A percentile compares a stretch with the other conserved stretches of the same genome.
phyloP scores from a whole-genome alignment of 225 moss, liverwort and hornwort genomes.

The Neckera pumila region DNA sequence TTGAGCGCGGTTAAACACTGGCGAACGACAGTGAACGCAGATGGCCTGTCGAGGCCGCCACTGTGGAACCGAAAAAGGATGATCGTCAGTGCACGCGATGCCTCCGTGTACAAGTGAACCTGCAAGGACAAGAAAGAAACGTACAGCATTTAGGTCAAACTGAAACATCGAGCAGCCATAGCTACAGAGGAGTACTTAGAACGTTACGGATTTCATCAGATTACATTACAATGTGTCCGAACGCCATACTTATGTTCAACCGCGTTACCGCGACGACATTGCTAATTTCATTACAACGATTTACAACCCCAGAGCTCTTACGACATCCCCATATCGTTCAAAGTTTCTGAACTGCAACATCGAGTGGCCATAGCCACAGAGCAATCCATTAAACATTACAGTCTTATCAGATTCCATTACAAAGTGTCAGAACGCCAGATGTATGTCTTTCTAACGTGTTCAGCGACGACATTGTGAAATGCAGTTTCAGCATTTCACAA shows the following conservation, averaged over 20 bases:
- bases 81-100: slow-evolving; percentile 24
- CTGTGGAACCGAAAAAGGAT: slow-evolving; percentile 59
- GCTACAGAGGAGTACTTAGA: neutral
- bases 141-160: neutral
- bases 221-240: neutral
- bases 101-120: slow-evolving; percentile 59
- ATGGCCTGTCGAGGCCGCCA: slow-evolving; percentile 60
- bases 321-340: no score
- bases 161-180: neutral
- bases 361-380: neutral
- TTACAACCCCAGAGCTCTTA: neutral
- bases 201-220: neutral
- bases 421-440: no score
- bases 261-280: neutral
- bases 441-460: neutral
- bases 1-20: slow-evolving; percentile 55
- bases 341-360: neutral
- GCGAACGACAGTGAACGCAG: slow-evolving; percentile 17
- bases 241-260: neutral
- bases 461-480: neutral
- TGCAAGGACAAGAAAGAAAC: neutral
- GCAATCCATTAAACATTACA: neutral
- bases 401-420: neutral
- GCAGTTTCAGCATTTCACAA: neutral
- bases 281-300: neutral